A percentile compares a stretch with the other conserved stretches of the same genome.
These are phyloP conservation scores for Paradendryphiella salina DNA, from an alignment of 2,329 filamentous ascomycete genomes.

Conservation along the genomic window DNA sequence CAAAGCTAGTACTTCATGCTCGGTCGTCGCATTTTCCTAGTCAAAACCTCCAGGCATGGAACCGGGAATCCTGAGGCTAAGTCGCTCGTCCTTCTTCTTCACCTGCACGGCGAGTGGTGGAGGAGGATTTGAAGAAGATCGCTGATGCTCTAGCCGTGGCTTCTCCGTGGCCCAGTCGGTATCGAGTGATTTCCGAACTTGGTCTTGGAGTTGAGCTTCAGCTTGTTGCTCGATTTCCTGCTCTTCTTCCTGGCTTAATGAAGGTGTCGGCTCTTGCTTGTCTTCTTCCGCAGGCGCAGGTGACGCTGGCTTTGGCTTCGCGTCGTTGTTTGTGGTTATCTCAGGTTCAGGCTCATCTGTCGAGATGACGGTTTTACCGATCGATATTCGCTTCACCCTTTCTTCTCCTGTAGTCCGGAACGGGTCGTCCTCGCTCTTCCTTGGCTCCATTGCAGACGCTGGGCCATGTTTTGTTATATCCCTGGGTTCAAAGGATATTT, in stretches of 20 bases:
- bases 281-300: constrained; percentile 13
- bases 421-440: constrained; percentile 41
- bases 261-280: constrained; percentile 11
- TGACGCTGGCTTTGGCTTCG: not conserved
- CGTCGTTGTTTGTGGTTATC: not conserved
- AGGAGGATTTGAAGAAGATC: constrained; percentile 33
- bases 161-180: constrained; percentile 10
- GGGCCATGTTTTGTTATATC: constrained; percentile 22
- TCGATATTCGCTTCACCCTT: constrained; percentile 42
- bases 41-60: constrained; percentile 22
- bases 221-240: constrained; percentile 42
- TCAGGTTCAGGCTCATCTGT: not conserved
- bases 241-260: constrained; percentile 29
- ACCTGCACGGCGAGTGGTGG: constrained; percentile 20
- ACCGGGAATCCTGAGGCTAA: constrained; percentile 44
- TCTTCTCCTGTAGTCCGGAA: constrained; percentile 35
- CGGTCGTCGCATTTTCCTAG: not conserved
- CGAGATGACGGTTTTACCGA: constrained; percentile 45
- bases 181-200: constrained; percentile 33
- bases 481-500: constrained; percentile 27
- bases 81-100: constrained; percentile 39
- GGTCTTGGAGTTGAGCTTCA: constrained; percentile 42
- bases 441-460: constrained; percentile 3
- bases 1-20: too few species aligned
- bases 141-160: constrained; percentile 23